Evolutionary conservation across 2,329 filamentous ascomycete genomes (phyloP), one percentile per base, ranked within the genome.

Genomic region (Ilyonectria robusta): DNA sequence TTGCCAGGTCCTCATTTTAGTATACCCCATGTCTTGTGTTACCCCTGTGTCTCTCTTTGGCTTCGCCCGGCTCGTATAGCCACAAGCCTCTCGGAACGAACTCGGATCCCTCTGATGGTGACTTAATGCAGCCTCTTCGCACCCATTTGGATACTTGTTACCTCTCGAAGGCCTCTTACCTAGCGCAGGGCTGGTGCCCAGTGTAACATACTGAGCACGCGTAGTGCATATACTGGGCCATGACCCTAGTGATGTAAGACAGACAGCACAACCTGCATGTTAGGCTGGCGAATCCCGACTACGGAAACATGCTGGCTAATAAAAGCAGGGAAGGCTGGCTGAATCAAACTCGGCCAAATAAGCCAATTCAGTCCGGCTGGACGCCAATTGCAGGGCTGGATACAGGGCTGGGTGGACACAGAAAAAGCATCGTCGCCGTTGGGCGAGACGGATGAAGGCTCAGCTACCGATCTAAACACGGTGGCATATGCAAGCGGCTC

Each of bases 11-110:
- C 44, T 23, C 7, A 17, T 21, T 17, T 21, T 31, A 40, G 37
- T 59, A 35, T 47, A n/a, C 44, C 23, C 50, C 6, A 11, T 33
- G 31, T 33, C 9, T 11, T 9, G 31, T 11, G 8, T 9, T 11
- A 11, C 31, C 31, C 31, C 7, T 9, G 15, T 48, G 19, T 53
- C 47, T 46, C 23, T 42, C 21, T 40, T 60, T 40, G 11, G 40
- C 56, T 67, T 54, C n/a, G 54, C 37, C 58, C 53, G 66, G 55
- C 63, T 59, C 59, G 65, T 50, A 63, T 55, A 55, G 55, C 59
- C 21, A n/a, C 35, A 62, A 54, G 33, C 50, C 42, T 57, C 44
- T 35, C 23, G 26, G 23, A 40, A 31, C 21, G 33, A 50, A 26
- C 48, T 35, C 44, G 9, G 23, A 42, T 37, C 29, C 21, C 44